Evolutionary conservation across 169 alveolate species (phyloP).

Genomic region (Perkinsus chesapeaki): DNA sequence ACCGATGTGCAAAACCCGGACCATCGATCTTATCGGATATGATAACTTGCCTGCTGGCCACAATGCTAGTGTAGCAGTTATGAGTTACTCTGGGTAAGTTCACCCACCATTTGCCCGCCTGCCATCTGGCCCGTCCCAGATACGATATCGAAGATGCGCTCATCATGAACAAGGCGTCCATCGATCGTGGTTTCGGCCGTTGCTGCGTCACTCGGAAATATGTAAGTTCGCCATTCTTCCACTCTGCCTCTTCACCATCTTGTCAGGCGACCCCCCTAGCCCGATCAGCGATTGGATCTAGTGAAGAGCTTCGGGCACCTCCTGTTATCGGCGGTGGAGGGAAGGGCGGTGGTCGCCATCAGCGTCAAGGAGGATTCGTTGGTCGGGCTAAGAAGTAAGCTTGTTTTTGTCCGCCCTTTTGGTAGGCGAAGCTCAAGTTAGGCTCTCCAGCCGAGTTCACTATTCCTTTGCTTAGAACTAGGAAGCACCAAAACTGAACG

Average conservation of each 20-base stretch:
- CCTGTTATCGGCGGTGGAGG: slow-evolving; percentile 20
- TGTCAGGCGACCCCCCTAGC: background rate
- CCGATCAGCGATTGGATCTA: background rate
- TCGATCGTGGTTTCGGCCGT: slow-evolving; percentile 98
- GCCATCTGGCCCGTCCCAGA: slow-evolving; percentile 46
- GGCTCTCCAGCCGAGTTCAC: too few relatives aligned
- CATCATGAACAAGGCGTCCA: slow-evolving; percentile 90
- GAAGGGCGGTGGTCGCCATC: background rate
- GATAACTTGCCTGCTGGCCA: slow-evolving; percentile 98
- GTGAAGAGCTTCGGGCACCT: slow-evolving; percentile 11
- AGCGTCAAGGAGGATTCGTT: background rate
- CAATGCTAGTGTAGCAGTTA: slow-evolving; percentile 97
- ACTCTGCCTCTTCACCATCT: slow-evolving; percentile 49
- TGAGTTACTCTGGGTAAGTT: slow-evolving; percentile 80
- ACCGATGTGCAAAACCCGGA: slow-evolving; percentile 94
- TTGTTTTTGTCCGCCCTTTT: too few relatives aligned
- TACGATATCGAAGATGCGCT: slow-evolving; percentile 99
- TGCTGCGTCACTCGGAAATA: slow-evolving; percentile 33
- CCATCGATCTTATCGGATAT: slow-evolving; percentile 88
- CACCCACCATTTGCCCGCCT: background rate
- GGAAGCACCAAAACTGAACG: too few relatives aligned
- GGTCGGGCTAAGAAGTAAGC: background rate
- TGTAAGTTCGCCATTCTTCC: slow-evolving; percentile 55
- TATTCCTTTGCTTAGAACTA: too few relatives aligned
- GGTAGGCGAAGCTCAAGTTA: too few relatives aligned